Conservation (phyloP, 495 filamentous ascomycete genomes). For the Rostrohypoxylon terebratum region DNA sequence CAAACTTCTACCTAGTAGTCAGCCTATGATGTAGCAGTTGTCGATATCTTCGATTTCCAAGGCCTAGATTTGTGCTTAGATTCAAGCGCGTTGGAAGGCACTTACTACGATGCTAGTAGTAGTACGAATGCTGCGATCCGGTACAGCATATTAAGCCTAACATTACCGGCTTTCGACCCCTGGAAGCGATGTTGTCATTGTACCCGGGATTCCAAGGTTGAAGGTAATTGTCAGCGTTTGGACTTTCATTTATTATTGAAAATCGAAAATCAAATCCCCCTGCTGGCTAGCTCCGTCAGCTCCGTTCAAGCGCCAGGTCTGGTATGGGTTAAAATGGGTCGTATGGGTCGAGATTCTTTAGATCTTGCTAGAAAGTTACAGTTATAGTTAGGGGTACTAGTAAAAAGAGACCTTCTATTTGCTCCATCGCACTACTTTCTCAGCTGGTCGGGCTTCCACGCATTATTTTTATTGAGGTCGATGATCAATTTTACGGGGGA, state of each 20-base stretch:
- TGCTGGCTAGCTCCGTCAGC: conserved; percentile 28
- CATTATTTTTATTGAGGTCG: conserved; percentile 22
- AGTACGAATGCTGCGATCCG: conserved; percentile 9
- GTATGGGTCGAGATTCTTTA: conserved; percentile 37
- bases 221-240: conserved; percentile 20
- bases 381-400: too few species aligned
- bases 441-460: neutral
- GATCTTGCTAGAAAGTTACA: conserved; percentile 26
- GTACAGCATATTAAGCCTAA: neutral
- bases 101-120: too few species aligned
- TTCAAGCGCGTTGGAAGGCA: neutral
- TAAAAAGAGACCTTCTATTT: neutral
- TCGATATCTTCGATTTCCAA: neutral
- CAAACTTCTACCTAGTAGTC: too few species aligned
- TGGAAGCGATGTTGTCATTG: conserved; percentile 35
- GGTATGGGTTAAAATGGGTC: conserved; percentile 2
- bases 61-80: neutral
- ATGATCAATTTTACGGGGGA: conserved; percentile 10
- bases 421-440: neutral
- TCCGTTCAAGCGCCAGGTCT: conserved; percentile 25
- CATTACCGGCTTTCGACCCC: conserved; percentile 21
- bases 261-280: conserved; percentile 18
- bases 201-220: conserved; percentile 26
- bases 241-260: conserved; percentile 37
- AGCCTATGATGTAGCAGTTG: neutral